Evolutionary conservation across 2,329 filamentous ascomycete species (phyloP).

Genomic region (Amesomyces nigricolor): DNA sequence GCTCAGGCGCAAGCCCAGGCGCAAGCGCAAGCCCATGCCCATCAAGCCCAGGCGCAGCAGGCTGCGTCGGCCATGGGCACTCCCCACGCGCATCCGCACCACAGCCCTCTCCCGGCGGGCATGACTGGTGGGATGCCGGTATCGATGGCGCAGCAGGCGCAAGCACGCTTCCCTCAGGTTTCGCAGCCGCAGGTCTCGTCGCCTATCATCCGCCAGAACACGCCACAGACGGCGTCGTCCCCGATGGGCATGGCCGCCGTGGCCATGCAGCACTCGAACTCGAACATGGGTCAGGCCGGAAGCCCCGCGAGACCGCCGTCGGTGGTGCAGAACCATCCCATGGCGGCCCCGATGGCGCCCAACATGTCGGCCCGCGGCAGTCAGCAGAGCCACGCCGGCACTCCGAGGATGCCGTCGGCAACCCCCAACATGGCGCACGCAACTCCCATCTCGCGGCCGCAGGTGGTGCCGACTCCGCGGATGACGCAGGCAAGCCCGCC

Average conservation of each 20-base stretch:
- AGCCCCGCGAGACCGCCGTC: constrained; percentile 64
- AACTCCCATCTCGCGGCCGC: constrained; percentile 51
- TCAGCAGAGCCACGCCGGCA: constrained; percentile 62
- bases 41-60: constrained; percentile 27
- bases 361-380: constrained; percentile 60
- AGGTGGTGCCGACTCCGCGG: constrained; percentile 51
- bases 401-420: constrained; percentile 55
- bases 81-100: constrained; percentile 42
- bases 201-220: constrained; percentile 59
- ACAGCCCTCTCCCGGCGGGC: constrained; percentile 39
- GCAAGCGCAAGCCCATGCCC: constrained; percentile 28
- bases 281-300: constrained; percentile 53
- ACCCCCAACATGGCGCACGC: constrained; percentile 57
- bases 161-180: constrained; percentile 48
- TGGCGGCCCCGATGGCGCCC: constrained; percentile 55
- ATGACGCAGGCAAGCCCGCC: constrained; percentile 59
- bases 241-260: constrained; percentile 54
- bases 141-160: constrained; percentile 38
- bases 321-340: constrained; percentile 55
- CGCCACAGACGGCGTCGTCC: constrained; percentile 60
- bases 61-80: constrained; percentile 33
- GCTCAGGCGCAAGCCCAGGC: constrained; percentile 24
- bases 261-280: constrained; percentile 60
- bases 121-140: constrained; percentile 34
- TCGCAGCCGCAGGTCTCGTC: constrained; percentile 62